These are phyloP conservation scores for Phytopythium montanum DNA, from an alignment of 352 stramenopile genomes.

Conservation along the genomic window DNA sequence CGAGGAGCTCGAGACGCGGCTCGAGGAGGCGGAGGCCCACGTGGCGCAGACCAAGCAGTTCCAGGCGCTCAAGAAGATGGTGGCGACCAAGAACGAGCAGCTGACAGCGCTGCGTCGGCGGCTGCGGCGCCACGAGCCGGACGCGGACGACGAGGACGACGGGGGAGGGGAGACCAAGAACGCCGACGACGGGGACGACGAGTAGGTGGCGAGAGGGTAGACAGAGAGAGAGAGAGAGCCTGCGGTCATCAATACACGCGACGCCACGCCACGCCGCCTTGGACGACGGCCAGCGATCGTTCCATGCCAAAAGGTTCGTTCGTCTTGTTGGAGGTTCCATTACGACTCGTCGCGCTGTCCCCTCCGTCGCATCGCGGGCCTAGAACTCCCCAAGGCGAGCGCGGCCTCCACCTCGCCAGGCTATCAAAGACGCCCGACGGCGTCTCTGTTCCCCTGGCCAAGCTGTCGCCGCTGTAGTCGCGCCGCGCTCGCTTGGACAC, in stretches of 20 bases:
- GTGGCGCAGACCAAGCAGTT: slow-evolving; percentile 82
- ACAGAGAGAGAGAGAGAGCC: background rate
- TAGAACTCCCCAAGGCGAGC: background rate
- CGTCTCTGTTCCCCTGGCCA: background rate
- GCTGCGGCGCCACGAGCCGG: slow-evolving; percentile 73
- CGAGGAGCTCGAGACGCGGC: slow-evolving; percentile 48
- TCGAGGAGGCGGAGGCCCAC: slow-evolving; percentile 64
- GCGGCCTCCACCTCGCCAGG: background rate
- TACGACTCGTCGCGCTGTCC: slow-evolving; percentile 1
- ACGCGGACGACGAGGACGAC: slow-evolving; percentile 39
- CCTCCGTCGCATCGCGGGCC: slow-evolving; percentile 1
- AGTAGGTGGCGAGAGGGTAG: slow-evolving; percentile 8
- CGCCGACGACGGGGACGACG: slow-evolving; percentile 44
- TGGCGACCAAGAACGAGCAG: slow-evolving; percentile 81
- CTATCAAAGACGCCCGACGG: background rate
- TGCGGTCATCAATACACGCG: background rate
- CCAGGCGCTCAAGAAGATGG: slow-evolving; percentile 79
- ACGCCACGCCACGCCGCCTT: too few relatives aligned
- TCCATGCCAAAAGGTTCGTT: slow-evolving; percentile 6
- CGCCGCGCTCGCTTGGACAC: background rate
- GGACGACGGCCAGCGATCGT: background rate
- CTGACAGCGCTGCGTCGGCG: slow-evolving; percentile 60
- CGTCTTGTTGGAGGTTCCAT: slow-evolving; percentile 6
- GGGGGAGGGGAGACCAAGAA: slow-evolving; percentile 42
- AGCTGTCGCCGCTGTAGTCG: background rate